Conservation (phyloP, 2,329 filamentous ascomycete species). For the Mollisiaceae sp. region DNA sequence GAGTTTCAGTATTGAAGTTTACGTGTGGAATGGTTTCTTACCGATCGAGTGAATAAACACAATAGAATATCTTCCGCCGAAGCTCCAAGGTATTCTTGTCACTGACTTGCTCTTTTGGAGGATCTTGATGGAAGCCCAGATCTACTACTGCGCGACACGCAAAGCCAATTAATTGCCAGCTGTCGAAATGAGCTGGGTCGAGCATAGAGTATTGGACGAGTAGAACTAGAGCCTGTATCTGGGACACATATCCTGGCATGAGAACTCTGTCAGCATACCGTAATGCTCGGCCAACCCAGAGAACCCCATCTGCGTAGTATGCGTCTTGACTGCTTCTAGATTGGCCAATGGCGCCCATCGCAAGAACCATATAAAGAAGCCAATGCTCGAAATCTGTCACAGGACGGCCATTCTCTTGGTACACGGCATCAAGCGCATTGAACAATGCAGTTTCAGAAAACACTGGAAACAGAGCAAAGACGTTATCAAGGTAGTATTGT, state of each 20-base stretch:
- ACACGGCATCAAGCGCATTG: conserved; percentile 80
- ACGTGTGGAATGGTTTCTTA: conserved; percentile 45
- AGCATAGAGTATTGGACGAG: conserved; percentile 89
- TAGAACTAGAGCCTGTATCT: conserved; percentile 86
- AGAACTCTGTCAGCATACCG: conserved; percentile 82
- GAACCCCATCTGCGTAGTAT: conserved; percentile 61
- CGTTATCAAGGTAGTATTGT: conserved; percentile 83
- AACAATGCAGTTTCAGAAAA: conserved; percentile 82
- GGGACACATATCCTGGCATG: conserved; percentile 80
- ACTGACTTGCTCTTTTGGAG: conserved; percentile 70
- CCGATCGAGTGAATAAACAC: conserved; percentile 88
- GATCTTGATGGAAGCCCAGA: conserved; percentile 91
- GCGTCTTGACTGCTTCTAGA: conserved; percentile 72
- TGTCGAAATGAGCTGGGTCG: conserved; percentile 89
- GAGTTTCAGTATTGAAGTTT: conserved; percentile 21
- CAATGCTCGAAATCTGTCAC: conserved; percentile 75
- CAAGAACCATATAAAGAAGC: conserved; percentile 87
- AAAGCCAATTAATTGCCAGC: conserved; percentile 92
- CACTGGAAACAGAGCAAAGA: conserved; percentile 80
- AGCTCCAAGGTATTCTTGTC: conserved; percentile 75
- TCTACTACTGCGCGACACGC: conserved; percentile 88
- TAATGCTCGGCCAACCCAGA: conserved; percentile 68
- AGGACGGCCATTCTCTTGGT: conserved; percentile 68
- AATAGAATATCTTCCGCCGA: conserved; percentile 85
- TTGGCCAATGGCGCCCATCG: conserved; percentile 76